Base-by-base conservation (phyloP, 306 rosid species). In the Medicago ruthenica region DNA sequence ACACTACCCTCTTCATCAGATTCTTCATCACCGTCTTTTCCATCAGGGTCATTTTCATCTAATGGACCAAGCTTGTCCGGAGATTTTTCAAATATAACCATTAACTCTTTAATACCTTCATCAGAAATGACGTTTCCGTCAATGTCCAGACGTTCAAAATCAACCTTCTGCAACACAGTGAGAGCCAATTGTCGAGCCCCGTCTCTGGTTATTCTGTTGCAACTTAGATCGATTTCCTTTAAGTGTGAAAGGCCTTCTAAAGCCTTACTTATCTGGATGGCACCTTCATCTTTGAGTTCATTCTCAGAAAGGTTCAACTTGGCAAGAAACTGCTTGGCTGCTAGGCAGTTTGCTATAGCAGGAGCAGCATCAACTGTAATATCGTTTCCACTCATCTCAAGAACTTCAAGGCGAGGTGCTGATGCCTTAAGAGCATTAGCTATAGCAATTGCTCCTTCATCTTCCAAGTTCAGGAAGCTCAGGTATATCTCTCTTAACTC, bases 361-460 rank as follows among this genome's bases (percentile, higher is more conserved):
- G 96, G 76, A 82, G 85, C 98, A 79, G 92, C 92, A 45, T 84
- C 78, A n/a, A 80, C 83, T 14, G 91, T 90, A 71, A 92, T 89
- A 78, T 96, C 96, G 84, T 95, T 95, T 73, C 99, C 99, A 75
- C 88, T 87, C 85, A 95, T 83, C 78, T 95, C 99, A 69, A 96
- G 27, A 77, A 96, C 90, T 85, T 92, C 88, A 59, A 96, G 97
- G 57, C 83, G 74, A 40, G 90, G 91, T 58, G 99, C 87, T 50
- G 96, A 85, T 54, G 86, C 90, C 86, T 86, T 92, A 10, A 96
- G 94, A 78, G 81, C 82, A 79, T 82, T 83, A 70, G 76, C 80
- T 68, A 96, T 78, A 40, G 96, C 88, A 72, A 88, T 80, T 66
- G 92, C 82, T 34, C 97, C 98, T 59, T 89, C 88, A 36, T 92